phyloP scores from a whole-genome alignment of 2,329 filamentous ascomycete genomes.

The Truncatella angustata region DNA sequence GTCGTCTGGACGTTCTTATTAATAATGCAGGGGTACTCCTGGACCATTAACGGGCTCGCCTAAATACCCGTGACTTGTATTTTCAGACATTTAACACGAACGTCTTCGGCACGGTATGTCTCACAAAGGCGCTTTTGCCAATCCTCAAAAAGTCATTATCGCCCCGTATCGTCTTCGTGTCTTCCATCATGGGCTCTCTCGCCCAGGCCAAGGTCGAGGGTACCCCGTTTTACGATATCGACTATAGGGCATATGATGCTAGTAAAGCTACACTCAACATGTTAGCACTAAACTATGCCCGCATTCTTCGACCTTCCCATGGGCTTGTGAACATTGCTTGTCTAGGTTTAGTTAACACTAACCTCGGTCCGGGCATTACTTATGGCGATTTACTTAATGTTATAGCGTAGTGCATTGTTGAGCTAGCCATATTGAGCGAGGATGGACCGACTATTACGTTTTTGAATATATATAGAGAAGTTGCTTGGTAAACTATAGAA shows the following conservation, averaged over 20 bases:
- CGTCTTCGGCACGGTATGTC: slow-evolving; percentile 26
- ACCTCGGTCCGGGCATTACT: slow-evolving; percentile 19
- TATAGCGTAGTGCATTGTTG: slow-evolving; percentile 27
- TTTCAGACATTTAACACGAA: slow-evolving; percentile 38
- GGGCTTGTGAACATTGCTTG: slow-evolving; percentile 36
- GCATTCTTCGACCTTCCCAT: slow-evolving; percentile 25
- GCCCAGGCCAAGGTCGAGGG: slow-evolving; percentile 23
- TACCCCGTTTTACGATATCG: slow-evolving; percentile 22
- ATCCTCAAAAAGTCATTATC: slow-evolving; percentile 21
- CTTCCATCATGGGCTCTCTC: slow-evolving; percentile 33
- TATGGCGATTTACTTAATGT: slow-evolving; percentile 18
- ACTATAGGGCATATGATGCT: slow-evolving; percentile 33
- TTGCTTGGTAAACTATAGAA: slow-evolving; percentile 11
- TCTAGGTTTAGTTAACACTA: slow-evolving; percentile 34
- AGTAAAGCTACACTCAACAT: slow-evolving; percentile 44
- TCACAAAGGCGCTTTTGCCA: slow-evolving; percentile 28
- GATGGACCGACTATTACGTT: slow-evolving; percentile 29
- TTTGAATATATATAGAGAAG: slow-evolving; percentile 21
- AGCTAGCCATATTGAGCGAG: slow-evolving; percentile 27
- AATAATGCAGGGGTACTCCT: slow-evolving; percentile 34
- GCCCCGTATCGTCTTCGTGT: slow-evolving; percentile 36
- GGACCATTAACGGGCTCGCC: slow-evolving; percentile 17
- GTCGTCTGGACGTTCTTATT: slow-evolving; percentile 33
- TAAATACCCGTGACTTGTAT: slow-evolving; percentile 31
- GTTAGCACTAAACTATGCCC: slow-evolving; percentile 32